These are phyloP conservation scores for Metarhizium robertsii DNA, from an alignment of 2,329 filamentous ascomycete species.

Conservation along the genomic window DNA sequence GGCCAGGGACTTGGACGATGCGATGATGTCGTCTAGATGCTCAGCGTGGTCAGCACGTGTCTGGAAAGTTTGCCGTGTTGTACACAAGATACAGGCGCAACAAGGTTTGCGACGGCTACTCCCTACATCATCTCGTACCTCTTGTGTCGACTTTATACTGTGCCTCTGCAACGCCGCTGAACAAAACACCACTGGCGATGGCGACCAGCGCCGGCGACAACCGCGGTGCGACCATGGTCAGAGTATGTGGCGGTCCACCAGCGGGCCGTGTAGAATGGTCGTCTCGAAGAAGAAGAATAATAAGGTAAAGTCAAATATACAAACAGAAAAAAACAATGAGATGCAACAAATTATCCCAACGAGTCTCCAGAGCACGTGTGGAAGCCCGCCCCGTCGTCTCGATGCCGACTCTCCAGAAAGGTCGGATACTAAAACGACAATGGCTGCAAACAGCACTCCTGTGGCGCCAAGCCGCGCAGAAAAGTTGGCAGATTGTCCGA, in stretches of 20 bases:
- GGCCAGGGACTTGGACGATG: conserved; percentile 35
- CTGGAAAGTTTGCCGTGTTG: no score
- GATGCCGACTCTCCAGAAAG: no score
- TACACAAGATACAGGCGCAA: background rate
- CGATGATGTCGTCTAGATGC: conserved; percentile 32
- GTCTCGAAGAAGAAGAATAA: background rate
- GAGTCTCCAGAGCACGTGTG: no score
- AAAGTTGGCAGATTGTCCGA: no score
- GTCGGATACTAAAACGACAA: no score
- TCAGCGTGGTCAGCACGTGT: background rate
- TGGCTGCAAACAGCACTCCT: no score
- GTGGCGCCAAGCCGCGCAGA: no score
- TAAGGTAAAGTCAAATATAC: no score
- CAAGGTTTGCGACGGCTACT: background rate
- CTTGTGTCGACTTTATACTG: background rate
- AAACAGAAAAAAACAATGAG: no score
- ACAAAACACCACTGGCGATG: background rate
- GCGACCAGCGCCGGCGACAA: background rate
- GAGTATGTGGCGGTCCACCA: no score
- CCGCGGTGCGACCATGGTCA: background rate
- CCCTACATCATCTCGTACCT: background rate
- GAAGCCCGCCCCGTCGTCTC: background rate
- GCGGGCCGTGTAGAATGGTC: background rate
- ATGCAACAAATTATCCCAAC: no score
- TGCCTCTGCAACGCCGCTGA: background rate